Evolutionary conservation across 805 yeast genomes (phyloP).

Genomic region (Candida insectorum): DNA sequence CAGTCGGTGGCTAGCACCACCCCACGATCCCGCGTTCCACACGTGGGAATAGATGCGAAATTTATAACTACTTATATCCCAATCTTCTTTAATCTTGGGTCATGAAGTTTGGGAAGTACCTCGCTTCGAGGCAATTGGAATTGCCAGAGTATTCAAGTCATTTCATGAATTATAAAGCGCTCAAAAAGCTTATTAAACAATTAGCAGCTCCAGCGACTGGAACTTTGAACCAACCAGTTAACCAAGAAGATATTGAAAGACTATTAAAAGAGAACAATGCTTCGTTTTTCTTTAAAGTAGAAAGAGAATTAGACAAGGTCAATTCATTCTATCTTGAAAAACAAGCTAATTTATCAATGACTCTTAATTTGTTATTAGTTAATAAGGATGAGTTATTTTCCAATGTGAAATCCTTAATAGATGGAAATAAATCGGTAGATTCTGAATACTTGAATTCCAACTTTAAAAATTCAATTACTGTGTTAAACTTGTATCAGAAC

Average conservation of each 20-base stretch:
- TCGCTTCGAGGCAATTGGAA: slow-evolving; percentile 91
- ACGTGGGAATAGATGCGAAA: slow-evolving; percentile 8
- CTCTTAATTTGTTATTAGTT: slow-evolving; percentile 70
- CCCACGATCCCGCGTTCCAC: not conserved
- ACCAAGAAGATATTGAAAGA: slow-evolving; percentile 34
- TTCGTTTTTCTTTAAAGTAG: slow-evolving; percentile 81
- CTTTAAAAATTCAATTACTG: slow-evolving; percentile 69
- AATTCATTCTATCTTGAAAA: slow-evolving; percentile 88
- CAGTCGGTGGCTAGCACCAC: not conserved
- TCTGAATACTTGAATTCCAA: slow-evolving; percentile 22
- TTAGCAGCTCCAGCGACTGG: slow-evolving; percentile 48
- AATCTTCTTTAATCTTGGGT: not conserved
- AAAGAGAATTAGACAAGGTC: slow-evolving; percentile 93
- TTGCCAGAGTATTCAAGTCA: slow-evolving; percentile 92
- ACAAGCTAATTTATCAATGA: slow-evolving; percentile 80
- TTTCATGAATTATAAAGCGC: slow-evolving; percentile 90
- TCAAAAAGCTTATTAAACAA: slow-evolving; percentile 87
- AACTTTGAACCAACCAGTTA: slow-evolving; percentile 12
- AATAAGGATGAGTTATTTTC: slow-evolving; percentile 57
- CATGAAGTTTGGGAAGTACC: slow-evolving; percentile 91
- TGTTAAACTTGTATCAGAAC: slow-evolving; percentile 80
- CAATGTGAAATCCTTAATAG: slow-evolving; percentile 12
- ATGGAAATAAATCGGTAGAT: slow-evolving; percentile 7
- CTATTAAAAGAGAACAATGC: slow-evolving; percentile 85
- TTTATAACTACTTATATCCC: not conserved